Evolutionary conservation across 2,329 filamentous ascomycete genomes (phyloP).

Genomic region (Cytospora chrysosperma): DNA sequence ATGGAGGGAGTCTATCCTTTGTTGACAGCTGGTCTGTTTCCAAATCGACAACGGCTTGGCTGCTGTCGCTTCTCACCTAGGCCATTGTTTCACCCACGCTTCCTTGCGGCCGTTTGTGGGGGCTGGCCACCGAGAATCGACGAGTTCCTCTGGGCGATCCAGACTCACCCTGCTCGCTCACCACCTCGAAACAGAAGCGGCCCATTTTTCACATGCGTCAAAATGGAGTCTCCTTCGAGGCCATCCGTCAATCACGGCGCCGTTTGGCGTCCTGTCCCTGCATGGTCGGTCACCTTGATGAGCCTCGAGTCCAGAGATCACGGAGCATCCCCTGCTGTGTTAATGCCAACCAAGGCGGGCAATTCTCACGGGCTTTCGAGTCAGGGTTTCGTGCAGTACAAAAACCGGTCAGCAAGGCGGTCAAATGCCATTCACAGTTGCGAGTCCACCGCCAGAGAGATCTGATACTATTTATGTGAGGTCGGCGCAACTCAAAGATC

Average conservation of each 20-base stretch:
- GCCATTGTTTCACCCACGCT: conserved; percentile 14
- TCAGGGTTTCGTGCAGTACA: conserved; percentile 8
- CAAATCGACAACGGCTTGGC: conserved; percentile 1
- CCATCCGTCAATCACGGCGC: background rate
- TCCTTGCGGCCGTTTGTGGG: conserved; percentile 11
- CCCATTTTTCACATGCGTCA: background rate
- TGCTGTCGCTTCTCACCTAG: conserved; percentile 6
- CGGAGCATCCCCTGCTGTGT: background rate
- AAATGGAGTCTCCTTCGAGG: background rate
- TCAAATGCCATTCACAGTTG: background rate
- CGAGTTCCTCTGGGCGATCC: conserved; percentile 4
- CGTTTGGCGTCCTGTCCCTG: background rate
- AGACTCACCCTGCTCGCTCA: conserved; percentile 1
- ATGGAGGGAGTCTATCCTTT: background rate
- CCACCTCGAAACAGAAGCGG: background rate
- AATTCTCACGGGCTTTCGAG: background rate
- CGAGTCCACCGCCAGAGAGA: background rate
- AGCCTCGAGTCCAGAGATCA: background rate
- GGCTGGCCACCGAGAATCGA: conserved; percentile 6
- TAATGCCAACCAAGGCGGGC: background rate
- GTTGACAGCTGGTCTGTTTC: background rate
- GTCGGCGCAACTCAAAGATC: conserved; percentile 21
- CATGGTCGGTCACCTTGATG: background rate
- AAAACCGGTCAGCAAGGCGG: conserved; percentile 6
- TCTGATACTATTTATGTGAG: conserved; percentile 8